A percentile compares a stretch with the other conserved stretches of the same genome.
Conservation (phyloP, 2,329 filamentous ascomycete species). For the Colletotrichum scovillei region DNA sequence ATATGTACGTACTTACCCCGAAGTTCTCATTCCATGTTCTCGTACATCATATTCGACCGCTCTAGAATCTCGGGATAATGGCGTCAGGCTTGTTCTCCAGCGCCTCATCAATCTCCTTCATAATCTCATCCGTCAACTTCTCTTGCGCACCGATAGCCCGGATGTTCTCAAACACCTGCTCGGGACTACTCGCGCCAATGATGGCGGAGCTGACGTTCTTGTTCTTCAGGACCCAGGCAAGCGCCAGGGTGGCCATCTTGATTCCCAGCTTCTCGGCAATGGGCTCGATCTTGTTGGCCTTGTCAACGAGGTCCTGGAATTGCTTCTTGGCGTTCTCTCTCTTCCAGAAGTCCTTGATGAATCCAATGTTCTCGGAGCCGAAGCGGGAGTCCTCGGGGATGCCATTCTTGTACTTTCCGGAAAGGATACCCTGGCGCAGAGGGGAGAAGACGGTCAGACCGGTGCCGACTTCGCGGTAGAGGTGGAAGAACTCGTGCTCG, state of each 20-base stretch:
- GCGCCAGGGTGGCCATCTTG: constrained; percentile 65
- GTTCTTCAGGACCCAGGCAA: constrained; percentile 73
- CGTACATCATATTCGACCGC: not conserved
- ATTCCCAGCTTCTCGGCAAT: constrained; percentile 74
- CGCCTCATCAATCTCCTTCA: constrained; percentile 69
- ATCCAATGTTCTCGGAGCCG: constrained; percentile 65
- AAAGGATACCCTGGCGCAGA: constrained; percentile 67
- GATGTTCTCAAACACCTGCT: constrained; percentile 71
- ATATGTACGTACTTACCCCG: not conserved
- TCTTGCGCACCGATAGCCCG: constrained; percentile 63
- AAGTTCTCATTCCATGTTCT: not conserved
- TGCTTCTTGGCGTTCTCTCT: constrained; percentile 58
- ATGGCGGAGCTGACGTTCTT: constrained; percentile 71
- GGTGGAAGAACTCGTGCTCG: constrained; percentile 70
- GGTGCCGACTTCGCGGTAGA: constrained; percentile 70
- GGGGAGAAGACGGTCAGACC: constrained; percentile 74
- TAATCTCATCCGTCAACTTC: constrained; percentile 68
- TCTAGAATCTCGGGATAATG: constrained; percentile 48
- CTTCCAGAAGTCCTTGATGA: constrained; percentile 64
- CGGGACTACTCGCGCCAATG: constrained; percentile 66
- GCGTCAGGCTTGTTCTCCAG: constrained; percentile 68
- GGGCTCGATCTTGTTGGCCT: constrained; percentile 68
- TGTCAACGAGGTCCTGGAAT: constrained; percentile 68
- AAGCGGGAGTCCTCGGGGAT: constrained; percentile 71
- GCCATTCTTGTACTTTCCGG: constrained; percentile 75